Conservation (phyloP, 495 filamentous ascomycete genomes). For the Daldinia concentrica region DNA sequence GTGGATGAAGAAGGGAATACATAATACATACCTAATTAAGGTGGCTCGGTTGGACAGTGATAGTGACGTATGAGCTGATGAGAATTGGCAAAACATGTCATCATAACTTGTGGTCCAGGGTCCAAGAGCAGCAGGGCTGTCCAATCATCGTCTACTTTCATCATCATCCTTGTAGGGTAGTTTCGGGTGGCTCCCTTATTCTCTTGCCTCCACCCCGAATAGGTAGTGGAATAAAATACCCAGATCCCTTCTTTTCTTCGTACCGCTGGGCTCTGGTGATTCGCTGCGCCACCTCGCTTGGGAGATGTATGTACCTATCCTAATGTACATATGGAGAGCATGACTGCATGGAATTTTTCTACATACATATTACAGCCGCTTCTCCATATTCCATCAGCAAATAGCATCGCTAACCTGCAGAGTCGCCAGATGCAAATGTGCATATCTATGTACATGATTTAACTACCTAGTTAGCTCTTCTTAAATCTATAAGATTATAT, state of each 20-base stretch:
- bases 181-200: slow-evolving; percentile 4
- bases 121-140: slow-evolving; percentile 35
- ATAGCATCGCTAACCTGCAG: slow-evolving; percentile 7
- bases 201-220: not conserved
- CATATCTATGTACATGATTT: not conserved
- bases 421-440: too few species aligned
- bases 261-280: not conserved
- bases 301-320: not conserved
- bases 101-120: slow-evolving; percentile 29
- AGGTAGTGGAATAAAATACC: not conserved
- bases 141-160: slow-evolving; percentile 28
- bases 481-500: too few species aligned
- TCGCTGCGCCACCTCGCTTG: not conserved
- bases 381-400: slow-evolving; percentile 23
- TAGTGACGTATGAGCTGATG: slow-evolving; percentile 37
- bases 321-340: slow-evolving; percentile 8
- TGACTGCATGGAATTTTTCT: slow-evolving; percentile 34
- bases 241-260: not conserved
- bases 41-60: slow-evolving; percentile 18
- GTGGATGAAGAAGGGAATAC: not conserved
- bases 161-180: slow-evolving; percentile 11
- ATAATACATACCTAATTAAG: too few species aligned
- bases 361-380: slow-evolving; percentile 1
- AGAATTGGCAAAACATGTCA: slow-evolving; percentile 31
- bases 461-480: too few species aligned